Percentiles rank a stretch among this genome's conserved stretches.
Evolutionary conservation across 306 rosid species (phyloP).

Genomic region (Lathyrus oleraceus): DNA sequence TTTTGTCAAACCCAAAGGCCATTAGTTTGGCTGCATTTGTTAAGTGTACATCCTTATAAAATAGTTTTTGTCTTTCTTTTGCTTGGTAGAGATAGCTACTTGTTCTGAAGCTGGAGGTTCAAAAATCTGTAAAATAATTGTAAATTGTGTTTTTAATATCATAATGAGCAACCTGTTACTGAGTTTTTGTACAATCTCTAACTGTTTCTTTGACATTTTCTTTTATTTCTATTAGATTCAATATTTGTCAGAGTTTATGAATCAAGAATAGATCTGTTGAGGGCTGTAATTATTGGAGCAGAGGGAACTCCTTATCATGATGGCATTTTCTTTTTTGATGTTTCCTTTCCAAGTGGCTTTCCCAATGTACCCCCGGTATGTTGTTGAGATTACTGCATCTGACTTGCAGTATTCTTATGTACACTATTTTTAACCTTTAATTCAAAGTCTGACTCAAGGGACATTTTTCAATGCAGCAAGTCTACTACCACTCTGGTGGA

Average conservation of each 20-base stretch:
- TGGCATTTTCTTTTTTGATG: constrained; percentile 87
- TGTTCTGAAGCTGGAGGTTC: constrained; percentile 18
- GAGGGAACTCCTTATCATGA: constrained; percentile 98
- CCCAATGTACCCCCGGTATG: constrained; percentile 86
- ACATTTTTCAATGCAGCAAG: constrained; percentile 52
- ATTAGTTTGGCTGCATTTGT: constrained; percentile 13
- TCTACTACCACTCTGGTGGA: constrained; percentile 82
- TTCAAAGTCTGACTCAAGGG: constrained; percentile 32
- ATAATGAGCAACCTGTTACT: constrained; percentile 25
- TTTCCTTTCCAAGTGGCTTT: constrained; percentile 69
- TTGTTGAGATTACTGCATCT: constrained; percentile 32
- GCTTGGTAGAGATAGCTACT: constrained; percentile 19
- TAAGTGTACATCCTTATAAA: neutral
- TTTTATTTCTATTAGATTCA: constrained; percentile 49
- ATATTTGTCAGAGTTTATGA: constrained; percentile 84
- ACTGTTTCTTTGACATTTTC: constrained; percentile 31
- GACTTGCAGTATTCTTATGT: constrained; percentile 5
- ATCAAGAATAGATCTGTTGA: constrained; percentile 79
- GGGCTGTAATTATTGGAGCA: constrained; percentile 93
- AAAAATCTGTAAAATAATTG: constrained; percentile 5
- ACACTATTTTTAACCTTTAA: constrained; percentile 18
- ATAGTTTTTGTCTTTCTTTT: neutral
- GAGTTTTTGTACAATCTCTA: constrained; percentile 15
- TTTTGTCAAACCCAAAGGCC: constrained; percentile 9
- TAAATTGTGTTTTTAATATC: constrained; percentile 28